These are phyloP conservation scores for Vitis hybrid DNA, from an alignment of 177 flowering plant species.

Conservation along the genomic window DNA sequence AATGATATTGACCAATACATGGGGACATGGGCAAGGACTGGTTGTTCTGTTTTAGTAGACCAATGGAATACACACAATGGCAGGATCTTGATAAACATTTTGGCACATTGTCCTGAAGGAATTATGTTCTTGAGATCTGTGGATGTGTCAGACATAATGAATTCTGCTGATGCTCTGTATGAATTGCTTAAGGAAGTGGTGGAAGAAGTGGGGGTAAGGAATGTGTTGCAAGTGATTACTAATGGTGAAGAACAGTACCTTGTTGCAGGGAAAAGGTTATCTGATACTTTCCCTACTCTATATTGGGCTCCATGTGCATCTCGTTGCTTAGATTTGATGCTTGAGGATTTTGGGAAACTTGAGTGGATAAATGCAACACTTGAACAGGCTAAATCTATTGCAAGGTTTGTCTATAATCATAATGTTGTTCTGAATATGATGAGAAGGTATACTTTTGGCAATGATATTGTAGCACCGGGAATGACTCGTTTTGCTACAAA, in stretches of 20 bases:
- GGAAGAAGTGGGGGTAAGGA: constrained; percentile 72
- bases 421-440: constrained; percentile 65
- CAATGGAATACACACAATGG: constrained; percentile 53
- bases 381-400: constrained; percentile 65
- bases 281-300: constrained; percentile 55
- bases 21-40: constrained; percentile 61
- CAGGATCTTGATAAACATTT: constrained; percentile 48
- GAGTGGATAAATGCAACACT: constrained; percentile 51
- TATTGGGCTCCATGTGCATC: constrained; percentile 84
- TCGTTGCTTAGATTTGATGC: constrained; percentile 62
- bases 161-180: constrained; percentile 52
- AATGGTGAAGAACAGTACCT: constrained; percentile 49
- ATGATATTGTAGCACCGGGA: constrained; percentile 60
- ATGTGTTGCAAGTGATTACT: constrained; percentile 85
- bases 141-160: constrained; percentile 48
- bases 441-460: constrained; percentile 72
- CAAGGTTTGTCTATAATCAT: constrained; percentile 76
- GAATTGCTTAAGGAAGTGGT: constrained; percentile 72
- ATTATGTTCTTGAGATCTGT: constrained; percentile 68
- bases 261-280: constrained; percentile 56
- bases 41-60: constrained; percentile 77
- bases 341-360: constrained; percentile 64
- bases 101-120: constrained; percentile 69
- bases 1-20: constrained; percentile 36
- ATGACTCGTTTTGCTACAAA: constrained; percentile 48